Base-by-base conservation (phyloP, 73 alveolate species). In the Effrenium voratum region DNA sequence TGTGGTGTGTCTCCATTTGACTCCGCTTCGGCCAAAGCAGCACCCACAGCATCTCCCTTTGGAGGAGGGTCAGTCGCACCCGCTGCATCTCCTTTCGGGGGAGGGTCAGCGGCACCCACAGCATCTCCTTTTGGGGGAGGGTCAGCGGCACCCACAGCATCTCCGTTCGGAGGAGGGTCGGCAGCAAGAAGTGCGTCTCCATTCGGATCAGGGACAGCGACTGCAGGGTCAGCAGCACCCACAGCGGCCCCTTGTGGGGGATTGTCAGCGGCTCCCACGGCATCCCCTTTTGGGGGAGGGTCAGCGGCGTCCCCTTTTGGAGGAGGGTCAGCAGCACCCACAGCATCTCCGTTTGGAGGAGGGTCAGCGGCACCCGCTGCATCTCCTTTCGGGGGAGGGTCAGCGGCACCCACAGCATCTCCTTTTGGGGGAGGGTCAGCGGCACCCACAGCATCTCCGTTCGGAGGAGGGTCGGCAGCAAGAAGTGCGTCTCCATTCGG, bases 1-100 rank as follows among this genome's bases (percentile, higher is more conserved):
- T 40, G 43, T 12, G 22, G 36, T 26, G 77, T 32, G 34, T 66
- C 77, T 36, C 77, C 77, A 16, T 66, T 66, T 32, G 77, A 22
- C 28, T 22, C 77, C n/a, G 77, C 43, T 32, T 1, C 77, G 45
- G 63, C 80, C 38, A 40, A n/a, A 13, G 46, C 82, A 34, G 36
- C 80, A 55, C 46, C 77, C 2, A 66, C 60, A 16, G 46, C 94
- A 26, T 85, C 94, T 19, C 94, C 94, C 52, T 85, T 85, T 60
- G 94, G 82, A 32, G 77, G 77, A n/a, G 13, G 30, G 43, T 84
- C 93, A 3, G 80, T 80, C 30, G 15, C 93, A 6, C 6, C 57
- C 2, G 46, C 47, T 30, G 73, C 46, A 52, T 59, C 94, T 28
- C 94, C 94, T 12, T 85, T 83, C 30, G 50, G 77, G 22, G 77